A percentile compares a stretch with the other conserved stretches of the same genome.
phyloP scores from a whole-genome alignment of 805 yeast species.

The Hanseniaspora pseudoguilliermondii region DNA sequence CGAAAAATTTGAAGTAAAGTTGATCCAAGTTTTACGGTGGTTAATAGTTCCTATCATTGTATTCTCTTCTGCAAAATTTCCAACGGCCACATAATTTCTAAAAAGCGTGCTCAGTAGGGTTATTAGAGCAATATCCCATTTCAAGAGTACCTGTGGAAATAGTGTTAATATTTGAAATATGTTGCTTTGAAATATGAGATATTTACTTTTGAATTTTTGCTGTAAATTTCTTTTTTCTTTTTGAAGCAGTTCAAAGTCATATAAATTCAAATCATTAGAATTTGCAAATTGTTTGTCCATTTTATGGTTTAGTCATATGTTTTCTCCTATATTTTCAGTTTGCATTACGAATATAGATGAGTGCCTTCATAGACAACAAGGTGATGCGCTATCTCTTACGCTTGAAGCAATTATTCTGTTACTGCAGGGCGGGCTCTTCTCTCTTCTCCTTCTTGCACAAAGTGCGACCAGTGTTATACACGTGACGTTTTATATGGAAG shows the following conservation, averaged over 20 bases:
- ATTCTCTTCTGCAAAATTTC: conserved; percentile 65
- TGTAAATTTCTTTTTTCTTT: background rate
- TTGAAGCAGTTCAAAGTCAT: background rate
- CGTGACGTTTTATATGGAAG: background rate
- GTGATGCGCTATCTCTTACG: too few relatives aligned
- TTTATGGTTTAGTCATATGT: background rate
- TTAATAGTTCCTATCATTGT: conserved; percentile 82
- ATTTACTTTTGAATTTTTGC: background rate
- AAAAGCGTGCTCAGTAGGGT: conserved; percentile 55
- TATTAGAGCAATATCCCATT: conserved; percentile 1
- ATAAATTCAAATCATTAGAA: background rate
- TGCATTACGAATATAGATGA: background rate
- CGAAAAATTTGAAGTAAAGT: conserved; percentile 67
- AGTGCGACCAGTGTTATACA: background rate
- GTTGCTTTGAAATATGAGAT: conserved; percentile 6
- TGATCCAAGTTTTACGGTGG: conserved; percentile 97
- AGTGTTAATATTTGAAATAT: background rate
- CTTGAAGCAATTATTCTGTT: too few relatives aligned
- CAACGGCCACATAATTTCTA: conserved; percentile 77
- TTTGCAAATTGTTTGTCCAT: background rate
- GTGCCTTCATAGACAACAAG: too few relatives aligned
- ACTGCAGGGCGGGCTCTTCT: too few relatives aligned
- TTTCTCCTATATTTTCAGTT: background rate
- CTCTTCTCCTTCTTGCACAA: too few relatives aligned
- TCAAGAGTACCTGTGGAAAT: conserved; percentile 2